Percentiles rank a stretch among this genome's conserved stretches.
phyloP scores from a whole-genome alignment of 176 grass and related monocot species.

The Sorghum bicolor region DNA sequence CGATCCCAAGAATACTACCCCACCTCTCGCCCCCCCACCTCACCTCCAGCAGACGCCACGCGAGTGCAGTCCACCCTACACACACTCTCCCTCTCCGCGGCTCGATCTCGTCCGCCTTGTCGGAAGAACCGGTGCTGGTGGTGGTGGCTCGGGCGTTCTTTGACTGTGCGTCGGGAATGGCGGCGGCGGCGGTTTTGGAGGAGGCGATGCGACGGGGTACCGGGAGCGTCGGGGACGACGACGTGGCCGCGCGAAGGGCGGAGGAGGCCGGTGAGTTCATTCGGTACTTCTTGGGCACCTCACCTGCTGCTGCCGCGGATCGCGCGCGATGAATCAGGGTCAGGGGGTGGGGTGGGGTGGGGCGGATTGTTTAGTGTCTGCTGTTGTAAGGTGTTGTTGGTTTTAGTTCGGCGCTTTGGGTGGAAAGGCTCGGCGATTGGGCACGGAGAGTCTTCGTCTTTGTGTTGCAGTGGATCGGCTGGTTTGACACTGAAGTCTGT shows the following conservation, averaged over 20 bases:
- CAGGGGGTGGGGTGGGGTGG: conserved; percentile 7
- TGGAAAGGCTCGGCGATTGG: not conserved
- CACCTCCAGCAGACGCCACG: not conserved
- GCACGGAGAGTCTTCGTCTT: not conserved
- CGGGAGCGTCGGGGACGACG: conserved; percentile 18
- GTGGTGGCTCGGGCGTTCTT: not conserved
- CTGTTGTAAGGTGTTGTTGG: not conserved
- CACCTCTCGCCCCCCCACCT: not conserved
- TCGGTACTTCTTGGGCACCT: not conserved
- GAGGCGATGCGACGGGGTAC: not conserved
- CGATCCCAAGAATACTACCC: conserved; percentile 16
- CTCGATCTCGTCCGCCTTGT: not conserved
- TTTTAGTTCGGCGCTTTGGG: not conserved
- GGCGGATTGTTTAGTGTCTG: not conserved
- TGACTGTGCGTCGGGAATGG: not conserved
- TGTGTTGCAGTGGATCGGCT: not conserved
- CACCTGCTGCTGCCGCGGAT: not conserved
- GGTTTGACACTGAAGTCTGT: not conserved
- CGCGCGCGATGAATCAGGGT: not conserved
- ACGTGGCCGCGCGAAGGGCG: conserved; percentile 43
- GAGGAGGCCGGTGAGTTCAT: conserved; percentile 61
- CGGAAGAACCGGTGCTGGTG: not conserved
- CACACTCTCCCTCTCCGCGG: not conserved
- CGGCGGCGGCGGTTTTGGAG: not conserved
- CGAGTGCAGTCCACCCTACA: not conserved